Conservation (phyloP, 225 moss, liverwort and hornwort genomes). For the Antitrichia curtipendula region DNA sequence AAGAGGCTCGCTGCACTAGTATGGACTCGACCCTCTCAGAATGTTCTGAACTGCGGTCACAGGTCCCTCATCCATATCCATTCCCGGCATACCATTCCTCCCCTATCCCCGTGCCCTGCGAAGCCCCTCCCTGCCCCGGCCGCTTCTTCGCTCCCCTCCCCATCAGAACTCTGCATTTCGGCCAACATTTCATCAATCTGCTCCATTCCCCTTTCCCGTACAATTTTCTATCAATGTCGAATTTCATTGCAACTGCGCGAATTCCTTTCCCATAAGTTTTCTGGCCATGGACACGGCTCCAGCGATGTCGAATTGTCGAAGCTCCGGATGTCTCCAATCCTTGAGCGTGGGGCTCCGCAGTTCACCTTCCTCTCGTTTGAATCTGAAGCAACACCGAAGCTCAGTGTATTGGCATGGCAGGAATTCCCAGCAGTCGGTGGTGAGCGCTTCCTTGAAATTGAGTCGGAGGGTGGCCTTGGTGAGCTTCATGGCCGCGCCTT, state of each 20-base stretch:
- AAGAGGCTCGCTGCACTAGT: too few species aligned
- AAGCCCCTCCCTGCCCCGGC: too few species aligned
- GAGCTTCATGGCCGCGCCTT: not conserved
- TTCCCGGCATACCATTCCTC: not conserved
- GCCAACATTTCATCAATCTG: not conserved
- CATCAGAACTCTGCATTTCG: not conserved
- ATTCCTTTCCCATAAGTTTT: not conserved
- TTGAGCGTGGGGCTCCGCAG: not conserved
- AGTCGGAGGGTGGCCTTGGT: conserved; percentile 2
- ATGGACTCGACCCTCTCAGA: too few species aligned
- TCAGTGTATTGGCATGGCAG: not conserved
- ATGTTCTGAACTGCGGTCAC: not conserved
- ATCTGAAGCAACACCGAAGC: not conserved
- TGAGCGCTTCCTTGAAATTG: not conserved
- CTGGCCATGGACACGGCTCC: not conserved
- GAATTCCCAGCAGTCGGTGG: not conserved
- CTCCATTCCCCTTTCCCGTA: not conserved
- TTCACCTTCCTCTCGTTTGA: not conserved
- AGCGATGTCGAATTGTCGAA: not conserved
- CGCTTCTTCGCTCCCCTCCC: not conserved
- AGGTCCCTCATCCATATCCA: not conserved
- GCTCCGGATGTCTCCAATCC: not conserved
- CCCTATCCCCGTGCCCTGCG: not conserved
- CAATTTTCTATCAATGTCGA: not conserved
- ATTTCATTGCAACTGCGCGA: too few species aligned